These are phyloP conservation scores for Microsporum ferrugineum DNA, from an alignment of 2,329 filamentous ascomycete genomes.

Conservation along the genomic window DNA sequence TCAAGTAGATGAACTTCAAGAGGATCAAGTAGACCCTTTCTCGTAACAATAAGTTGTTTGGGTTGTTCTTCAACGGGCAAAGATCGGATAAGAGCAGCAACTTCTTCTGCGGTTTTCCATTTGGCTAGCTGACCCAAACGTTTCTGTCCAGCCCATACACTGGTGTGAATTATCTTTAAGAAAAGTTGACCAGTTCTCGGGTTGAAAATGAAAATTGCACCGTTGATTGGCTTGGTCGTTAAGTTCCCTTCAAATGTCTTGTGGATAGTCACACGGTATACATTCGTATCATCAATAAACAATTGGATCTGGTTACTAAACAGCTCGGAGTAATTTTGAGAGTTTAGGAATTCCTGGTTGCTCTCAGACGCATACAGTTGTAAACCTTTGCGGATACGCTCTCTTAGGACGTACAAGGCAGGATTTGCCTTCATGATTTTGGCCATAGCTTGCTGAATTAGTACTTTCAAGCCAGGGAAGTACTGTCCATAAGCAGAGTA, in stretches of 20 bases:
- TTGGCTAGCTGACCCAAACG: constrained; percentile 96
- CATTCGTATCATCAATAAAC: constrained; percentile 98
- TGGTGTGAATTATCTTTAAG: constrained; percentile 98
- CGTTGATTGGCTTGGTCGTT: constrained; percentile 98
- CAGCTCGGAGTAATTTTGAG: constrained; percentile 96
- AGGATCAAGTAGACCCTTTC: constrained; percentile 92
- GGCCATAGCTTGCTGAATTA: constrained; percentile 96
- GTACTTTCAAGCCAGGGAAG: constrained; percentile 91
- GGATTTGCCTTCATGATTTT: constrained; percentile 99
- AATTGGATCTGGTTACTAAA: constrained; percentile 99
- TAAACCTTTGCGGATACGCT: constrained; percentile 96
- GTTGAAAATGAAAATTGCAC: constrained; percentile 99
- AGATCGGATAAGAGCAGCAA: constrained; percentile 89
- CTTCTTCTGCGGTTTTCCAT: constrained; percentile 99
- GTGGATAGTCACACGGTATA: constrained; percentile 98
- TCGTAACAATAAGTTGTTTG: constrained; percentile 95
- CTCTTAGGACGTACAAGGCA: constrained; percentile 85
- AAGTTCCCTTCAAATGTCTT: constrained; percentile 99
- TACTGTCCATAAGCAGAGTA: constrained; percentile 98
- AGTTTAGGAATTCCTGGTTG: constrained; percentile 98
- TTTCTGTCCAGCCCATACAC: constrained; percentile 98
- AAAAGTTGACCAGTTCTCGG: constrained; percentile 96
- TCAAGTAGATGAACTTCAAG: constrained; percentile 94
- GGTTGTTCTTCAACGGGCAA: constrained; percentile 95
- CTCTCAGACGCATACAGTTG: constrained; percentile 97